Evolutionary conservation across 2,329 filamentous ascomycete genomes (phyloP), one percentile per base, ranked within the genome.

Genomic region (Lachnellula subtilissima): DNA sequence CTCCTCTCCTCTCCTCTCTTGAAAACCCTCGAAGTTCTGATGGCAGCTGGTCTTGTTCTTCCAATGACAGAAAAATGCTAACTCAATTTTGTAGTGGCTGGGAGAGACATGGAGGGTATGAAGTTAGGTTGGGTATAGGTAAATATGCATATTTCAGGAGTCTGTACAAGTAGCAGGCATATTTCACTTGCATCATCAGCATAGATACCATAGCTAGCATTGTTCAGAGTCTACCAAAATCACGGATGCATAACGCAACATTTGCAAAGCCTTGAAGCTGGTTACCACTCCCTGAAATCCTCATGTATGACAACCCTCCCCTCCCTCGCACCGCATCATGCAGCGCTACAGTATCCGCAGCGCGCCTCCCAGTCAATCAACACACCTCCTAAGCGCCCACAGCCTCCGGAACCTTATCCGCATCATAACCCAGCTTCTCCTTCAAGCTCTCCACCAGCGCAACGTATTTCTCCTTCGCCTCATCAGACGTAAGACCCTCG

Each of bases 381-480:
- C 19, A n/a, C 42, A 15, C 22, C 42, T 7, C 37, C 50, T 52
- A 51, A 52, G 43, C 57, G 36, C 70, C 70, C 59, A 86, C 80
- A 51, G 77, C 70, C 77, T 86, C 84, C 64, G 84, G 82, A 60
- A 66, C 73, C 80, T 86, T 86, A 74, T 81, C 76, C 60, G 76
- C 78, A 70, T 89, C 82, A 72, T 78, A 88, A 57, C 86, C 87
- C 73, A 86, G 82, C 71, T 82, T 81, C 58, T 68, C 73, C 81
- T 94, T 91, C 69, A 95, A 74, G 67, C 77, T 72, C 73, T 91
- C 84, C 62, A 94, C 84, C 59, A 87, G 76, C 64, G 79, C 77
- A 67, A 95, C 81, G 75, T 96, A 97, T 69, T 81, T 76, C 71
- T 83, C 78, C 81, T 95, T 87, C 19, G 91, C 91, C 62, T 85